Conservation (phyloP, 441 rosid genomes). For the Populus tomentosa region DNA sequence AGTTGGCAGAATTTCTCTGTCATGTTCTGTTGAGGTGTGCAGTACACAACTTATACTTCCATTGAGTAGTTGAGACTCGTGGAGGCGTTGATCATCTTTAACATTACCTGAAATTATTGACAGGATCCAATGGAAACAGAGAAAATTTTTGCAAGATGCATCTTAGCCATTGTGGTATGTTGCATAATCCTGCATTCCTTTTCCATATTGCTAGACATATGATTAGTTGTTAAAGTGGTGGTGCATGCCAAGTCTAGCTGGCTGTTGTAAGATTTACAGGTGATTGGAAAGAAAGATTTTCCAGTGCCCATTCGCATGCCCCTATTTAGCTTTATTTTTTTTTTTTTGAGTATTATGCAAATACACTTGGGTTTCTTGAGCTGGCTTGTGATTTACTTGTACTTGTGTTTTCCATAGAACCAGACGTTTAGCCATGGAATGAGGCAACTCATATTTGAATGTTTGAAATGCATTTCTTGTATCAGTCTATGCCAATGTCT, state of each 20-base stretch:
- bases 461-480: not conserved
- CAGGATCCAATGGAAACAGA: constrained; percentile 94
- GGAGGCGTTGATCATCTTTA: constrained; percentile 11
- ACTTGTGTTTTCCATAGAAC: too few species aligned
- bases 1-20: constrained; percentile 57
- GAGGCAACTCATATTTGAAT: too few species aligned
- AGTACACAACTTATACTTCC: not conserved
- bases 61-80: not conserved
- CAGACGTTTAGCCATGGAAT: too few species aligned
- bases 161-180: too few species aligned
- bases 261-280: too few species aligned
- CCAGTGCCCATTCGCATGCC: too few species aligned
- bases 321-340: too few species aligned
- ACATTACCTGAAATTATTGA: constrained; percentile 22
- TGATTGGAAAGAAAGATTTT: too few species aligned
- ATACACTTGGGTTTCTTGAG: too few species aligned
- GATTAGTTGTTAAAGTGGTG: not conserved
- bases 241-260: constrained; percentile 1
- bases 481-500: not conserved
- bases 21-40: constrained; percentile 83
- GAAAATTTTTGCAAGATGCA: constrained; percentile 47
- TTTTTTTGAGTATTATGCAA: too few species aligned
- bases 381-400: too few species aligned
- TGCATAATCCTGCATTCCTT: too few species aligned
- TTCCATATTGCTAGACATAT: constrained; percentile 7